Evolutionary conservation across 805 yeast species (phyloP).

Genomic region (Nakazawaea populi): DNA sequence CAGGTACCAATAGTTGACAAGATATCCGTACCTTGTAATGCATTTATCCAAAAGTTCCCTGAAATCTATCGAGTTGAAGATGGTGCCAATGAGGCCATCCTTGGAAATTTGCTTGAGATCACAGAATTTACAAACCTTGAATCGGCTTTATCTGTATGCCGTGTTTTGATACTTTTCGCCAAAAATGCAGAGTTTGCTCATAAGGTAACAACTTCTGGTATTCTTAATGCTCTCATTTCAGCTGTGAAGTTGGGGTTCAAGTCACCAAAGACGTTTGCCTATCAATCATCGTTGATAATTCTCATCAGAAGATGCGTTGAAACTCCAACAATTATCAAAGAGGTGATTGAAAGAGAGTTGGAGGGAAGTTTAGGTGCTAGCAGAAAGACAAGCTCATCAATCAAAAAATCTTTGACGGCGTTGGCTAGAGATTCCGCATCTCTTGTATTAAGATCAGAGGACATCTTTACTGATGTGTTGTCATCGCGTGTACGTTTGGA

Average conservation of each 20-base stretch:
- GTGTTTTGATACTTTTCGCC: slow-evolving; percentile 49
- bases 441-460: slow-evolving; percentile 32
- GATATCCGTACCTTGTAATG: slow-evolving; percentile 11
- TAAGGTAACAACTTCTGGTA: slow-evolving; percentile 38
- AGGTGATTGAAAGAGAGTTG: slow-evolving; percentile 47
- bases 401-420: slow-evolving; percentile 35
- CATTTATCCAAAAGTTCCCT: slow-evolving; percentile 14
- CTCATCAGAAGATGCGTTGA: slow-evolving; percentile 71
- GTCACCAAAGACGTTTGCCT: slow-evolving; percentile 24
- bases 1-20: slow-evolving; percentile 41
- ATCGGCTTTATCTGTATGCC: slow-evolving; percentile 48
- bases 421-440: slow-evolving; percentile 46
- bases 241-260: slow-evolving; percentile 30
- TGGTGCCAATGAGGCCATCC: slow-evolving; percentile 26
- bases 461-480: slow-evolving; percentile 18
- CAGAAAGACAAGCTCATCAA: slow-evolving; percentile 12
- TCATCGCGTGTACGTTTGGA: slow-evolving; percentile 15
- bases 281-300: slow-evolving; percentile 45
- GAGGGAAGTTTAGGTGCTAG: slow-evolving; percentile 32
- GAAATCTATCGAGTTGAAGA: slow-evolving; percentile 17
- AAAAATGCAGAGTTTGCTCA: slow-evolving; percentile 33
- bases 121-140: slow-evolving; percentile 34
- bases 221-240: slow-evolving; percentile 41
- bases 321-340: slow-evolving; percentile 40
- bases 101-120: slow-evolving; percentile 36